Evolutionary conservation across 306 rosid species (phyloP), one percentile per base, ranked within the genome.

Genomic region (Glycine soja): DNA sequence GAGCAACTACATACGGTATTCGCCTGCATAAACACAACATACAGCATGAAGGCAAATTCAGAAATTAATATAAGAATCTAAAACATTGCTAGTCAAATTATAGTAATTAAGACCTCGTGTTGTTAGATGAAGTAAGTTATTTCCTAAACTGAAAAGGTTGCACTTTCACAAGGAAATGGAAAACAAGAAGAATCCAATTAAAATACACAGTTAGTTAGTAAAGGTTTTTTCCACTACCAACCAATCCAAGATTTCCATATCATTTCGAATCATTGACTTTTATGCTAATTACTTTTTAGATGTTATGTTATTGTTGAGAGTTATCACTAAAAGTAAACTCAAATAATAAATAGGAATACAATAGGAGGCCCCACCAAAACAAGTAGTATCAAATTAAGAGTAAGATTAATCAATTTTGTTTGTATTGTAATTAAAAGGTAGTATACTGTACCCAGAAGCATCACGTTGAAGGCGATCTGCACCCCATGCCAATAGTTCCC

Each of bases 391-490:
- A 59, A 9, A 42, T 32, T 62, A 13, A 45, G 58, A 15, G 19
- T 13, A 66, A 40, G 32, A 66, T n/a, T 8, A 66, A 66, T 66
- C 42, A 24, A 24, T 2, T 40, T 24, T 38, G 32, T 42, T 42
- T 66, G 72, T 66, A 40, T 43, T 45, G 72, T 66, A 42, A 40
- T 32, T 19, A 71, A 70, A 78, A 70, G 46, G 10, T 24, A 24
- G 30, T 11, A 43, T 2, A 56, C 15, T 15, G 79, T 95, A 96
- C 99, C 99, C 99, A 0, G 97, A 85, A 19, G 92, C 87, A 92
- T 96, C 99, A 69, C 98, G 87, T 64, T 96, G 98, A 80, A 89
- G 80, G 43, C 99, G 98, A 87, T 93, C 99, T 3, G 97, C 99
- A 47, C 99, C 99, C 99, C 99, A 96, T 4, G 98, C 99, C 76